Percentiles rank a stretch among this genome's conserved stretches.
Evolutionary conservation across 352 stramenopile species (phyloP).

Genomic region (Globisporangium paroecandrum): DNA sequence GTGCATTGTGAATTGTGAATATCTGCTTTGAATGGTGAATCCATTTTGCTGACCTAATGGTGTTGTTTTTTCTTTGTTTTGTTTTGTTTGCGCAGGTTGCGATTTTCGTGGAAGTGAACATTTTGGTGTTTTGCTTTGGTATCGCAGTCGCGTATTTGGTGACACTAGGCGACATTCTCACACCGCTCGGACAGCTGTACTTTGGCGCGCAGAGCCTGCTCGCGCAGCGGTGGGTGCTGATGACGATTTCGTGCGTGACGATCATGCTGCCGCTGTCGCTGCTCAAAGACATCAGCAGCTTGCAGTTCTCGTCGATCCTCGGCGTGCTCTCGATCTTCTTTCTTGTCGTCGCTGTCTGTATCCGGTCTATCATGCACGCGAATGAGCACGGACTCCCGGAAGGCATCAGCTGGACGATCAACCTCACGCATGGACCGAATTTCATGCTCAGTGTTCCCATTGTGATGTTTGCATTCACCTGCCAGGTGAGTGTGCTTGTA

Average conservation of each 20-base stretch:
- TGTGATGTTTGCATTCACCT: constrained; percentile 89
- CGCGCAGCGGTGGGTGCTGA: constrained; percentile 73
- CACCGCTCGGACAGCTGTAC: constrained; percentile 65
- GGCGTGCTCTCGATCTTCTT: constrained; percentile 85
- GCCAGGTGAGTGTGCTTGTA: constrained; percentile 30
- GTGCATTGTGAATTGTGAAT: no score
- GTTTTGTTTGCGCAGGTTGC: constrained; percentile 32
- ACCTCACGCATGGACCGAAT: constrained; percentile 58
- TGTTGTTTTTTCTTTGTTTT: neutral
- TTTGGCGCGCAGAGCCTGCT: constrained; percentile 61
- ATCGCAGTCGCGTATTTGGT: constrained; percentile 84
- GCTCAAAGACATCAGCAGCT: constrained; percentile 79
- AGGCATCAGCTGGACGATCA: constrained; percentile 71
- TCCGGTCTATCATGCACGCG: constrained; percentile 74
- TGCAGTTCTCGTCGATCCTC: constrained; percentile 84
- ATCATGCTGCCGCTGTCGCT: constrained; percentile 85
- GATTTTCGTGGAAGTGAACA: constrained; percentile 85
- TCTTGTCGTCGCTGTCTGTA: constrained; percentile 72
- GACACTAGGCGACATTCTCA: constrained; percentile 80
- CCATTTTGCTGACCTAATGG: no score
- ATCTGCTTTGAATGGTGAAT: no score
- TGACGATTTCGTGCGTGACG: constrained; percentile 65
- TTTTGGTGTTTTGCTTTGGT: constrained; percentile 84
- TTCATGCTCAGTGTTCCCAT: constrained; percentile 87
- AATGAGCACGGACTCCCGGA: constrained; percentile 51